Conservation (phyloP, 192 early-diverging fungal species). For the Rhizophagus clarus region DNA sequence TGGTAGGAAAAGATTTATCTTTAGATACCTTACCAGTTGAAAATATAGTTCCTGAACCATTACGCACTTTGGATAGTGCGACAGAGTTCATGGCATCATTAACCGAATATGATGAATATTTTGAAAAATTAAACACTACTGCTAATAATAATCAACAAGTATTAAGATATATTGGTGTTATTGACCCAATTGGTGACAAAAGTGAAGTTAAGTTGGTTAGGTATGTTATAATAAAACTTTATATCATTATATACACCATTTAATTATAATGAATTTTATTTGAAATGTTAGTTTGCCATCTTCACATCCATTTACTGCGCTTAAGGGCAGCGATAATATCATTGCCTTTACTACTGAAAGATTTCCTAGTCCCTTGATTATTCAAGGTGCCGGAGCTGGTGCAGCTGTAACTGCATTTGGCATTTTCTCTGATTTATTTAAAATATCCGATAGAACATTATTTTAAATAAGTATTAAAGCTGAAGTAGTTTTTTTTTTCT, state of each 20-base stretch:
- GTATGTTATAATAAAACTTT: conserved; percentile 38
- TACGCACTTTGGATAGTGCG: conserved; percentile 70
- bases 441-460: conserved; percentile 68
- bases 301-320: conserved; percentile 91
- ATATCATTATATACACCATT: not conserved
- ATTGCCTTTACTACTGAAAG: conserved; percentile 93
- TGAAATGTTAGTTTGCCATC: conserved; percentile 64
- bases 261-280: not conserved
- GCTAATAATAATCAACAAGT: conserved; percentile 74
- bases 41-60: conserved; percentile 92
- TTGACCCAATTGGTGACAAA: conserved; percentile 69
- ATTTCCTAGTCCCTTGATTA: conserved; percentile 93
- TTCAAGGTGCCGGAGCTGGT: conserved; percentile 96
- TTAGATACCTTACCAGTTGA: conserved; percentile 84
- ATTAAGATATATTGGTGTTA: conserved; percentile 91
- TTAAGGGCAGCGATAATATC: conserved; percentile 98
- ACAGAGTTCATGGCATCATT: conserved; percentile 85
- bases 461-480: not conserved
- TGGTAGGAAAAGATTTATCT: conserved; percentile 79
- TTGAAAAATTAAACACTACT: conserved; percentile 76
- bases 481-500: no score
- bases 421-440: conserved; percentile 91
- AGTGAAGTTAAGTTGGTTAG: conserved; percentile 79
- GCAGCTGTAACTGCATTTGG: conserved; percentile 98
- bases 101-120: conserved; percentile 86